phyloP scores from a whole-genome alignment of 306 rosid genomes.

The Pyrus pyrifolia region DNA sequence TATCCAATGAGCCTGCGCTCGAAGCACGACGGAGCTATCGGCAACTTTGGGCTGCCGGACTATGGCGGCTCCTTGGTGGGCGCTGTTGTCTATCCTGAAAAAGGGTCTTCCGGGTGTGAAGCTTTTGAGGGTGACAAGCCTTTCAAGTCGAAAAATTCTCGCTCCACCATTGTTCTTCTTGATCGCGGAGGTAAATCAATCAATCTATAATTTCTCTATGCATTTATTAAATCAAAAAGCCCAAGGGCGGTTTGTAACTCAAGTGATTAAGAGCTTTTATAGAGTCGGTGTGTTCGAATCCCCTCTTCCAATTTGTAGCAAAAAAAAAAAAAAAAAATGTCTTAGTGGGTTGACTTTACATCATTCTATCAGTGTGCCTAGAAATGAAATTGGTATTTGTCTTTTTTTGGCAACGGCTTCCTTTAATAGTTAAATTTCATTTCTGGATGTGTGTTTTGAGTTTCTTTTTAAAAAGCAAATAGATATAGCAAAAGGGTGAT shows the following conservation, averaged over 20 bases:
- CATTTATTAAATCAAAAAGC: neutral
- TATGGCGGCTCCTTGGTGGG: slow-evolving; percentile 84
- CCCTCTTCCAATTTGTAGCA: neutral
- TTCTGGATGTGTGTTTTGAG: neutral
- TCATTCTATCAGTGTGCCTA: neutral
- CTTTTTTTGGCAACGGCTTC: neutral
- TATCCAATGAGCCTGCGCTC: slow-evolving; percentile 41
- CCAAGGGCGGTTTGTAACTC: neutral
- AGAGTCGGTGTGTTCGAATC: neutral
- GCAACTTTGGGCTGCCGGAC: slow-evolving; percentile 84
- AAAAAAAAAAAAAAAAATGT: neutral
- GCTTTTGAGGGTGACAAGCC: slow-evolving; percentile 70
- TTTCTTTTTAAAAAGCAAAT: neutral
- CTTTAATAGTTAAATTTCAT: neutral
- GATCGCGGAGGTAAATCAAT: slow-evolving; percentile 82
- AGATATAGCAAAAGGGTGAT: neutral
- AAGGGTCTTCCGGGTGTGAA: slow-evolving; percentile 44
- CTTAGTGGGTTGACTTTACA: neutral
- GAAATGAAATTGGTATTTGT: neutral
- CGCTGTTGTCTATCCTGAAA: slow-evolving; percentile 52
- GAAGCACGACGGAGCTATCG: slow-evolving; percentile 64
- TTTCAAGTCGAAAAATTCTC: slow-evolving; percentile 34
- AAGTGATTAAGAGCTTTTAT: neutral
- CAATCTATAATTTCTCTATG: neutral
- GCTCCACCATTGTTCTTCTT: slow-evolving; percentile 56